These are phyloP conservation scores for Umbelopsis sp. DNA, from an alignment of 371 early-diverging fungal species.

Conservation along the genomic window DNA sequence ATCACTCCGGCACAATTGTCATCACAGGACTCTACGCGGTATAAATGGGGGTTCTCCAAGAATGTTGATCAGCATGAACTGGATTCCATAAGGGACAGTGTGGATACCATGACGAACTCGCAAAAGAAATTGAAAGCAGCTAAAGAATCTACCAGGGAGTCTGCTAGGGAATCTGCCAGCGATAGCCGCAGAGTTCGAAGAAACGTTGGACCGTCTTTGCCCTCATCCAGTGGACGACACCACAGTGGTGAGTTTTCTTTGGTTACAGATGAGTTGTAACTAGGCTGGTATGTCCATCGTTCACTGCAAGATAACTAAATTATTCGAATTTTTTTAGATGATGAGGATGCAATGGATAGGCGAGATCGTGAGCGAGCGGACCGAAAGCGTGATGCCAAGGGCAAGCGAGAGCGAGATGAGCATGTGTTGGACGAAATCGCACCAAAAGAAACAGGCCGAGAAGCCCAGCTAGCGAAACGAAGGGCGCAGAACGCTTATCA, in stretches of 20 bases:
- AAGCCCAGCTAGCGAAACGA: conserved; percentile 71
- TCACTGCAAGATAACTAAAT: background rate
- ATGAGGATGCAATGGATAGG: conserved; percentile 62
- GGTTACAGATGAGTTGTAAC: too few relatives aligned
- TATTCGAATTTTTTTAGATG: conserved; percentile 25
- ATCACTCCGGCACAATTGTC: conserved; percentile 66
- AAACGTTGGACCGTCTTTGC: conserved; percentile 41
- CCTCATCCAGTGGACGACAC: conserved; percentile 11
- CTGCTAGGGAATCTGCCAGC: background rate
- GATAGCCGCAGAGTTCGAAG: conserved; percentile 27
- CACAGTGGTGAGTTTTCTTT: background rate
- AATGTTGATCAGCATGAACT: conserved; percentile 60
- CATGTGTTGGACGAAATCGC: conserved; percentile 78
- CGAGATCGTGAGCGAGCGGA: conserved; percentile 48
- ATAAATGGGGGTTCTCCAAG: conserved; percentile 81
- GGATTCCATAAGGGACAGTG: conserved; percentile 61
- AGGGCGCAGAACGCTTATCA: conserved; percentile 67
- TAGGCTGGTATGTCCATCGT: too few relatives aligned
- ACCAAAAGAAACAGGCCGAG: conserved; percentile 81
- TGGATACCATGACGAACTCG: conserved; percentile 63
- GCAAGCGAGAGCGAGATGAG: conserved; percentile 57
- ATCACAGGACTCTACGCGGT: conserved; percentile 66
- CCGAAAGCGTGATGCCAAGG: conserved; percentile 57
- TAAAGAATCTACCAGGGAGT: background rate
- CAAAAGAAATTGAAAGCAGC: conserved; percentile 19